A percentile compares a stretch with the other conserved stretches of the same genome.
Evolutionary conservation across 306 rosid species (phyloP).

Genomic region (Trifolium dubium): DNA sequence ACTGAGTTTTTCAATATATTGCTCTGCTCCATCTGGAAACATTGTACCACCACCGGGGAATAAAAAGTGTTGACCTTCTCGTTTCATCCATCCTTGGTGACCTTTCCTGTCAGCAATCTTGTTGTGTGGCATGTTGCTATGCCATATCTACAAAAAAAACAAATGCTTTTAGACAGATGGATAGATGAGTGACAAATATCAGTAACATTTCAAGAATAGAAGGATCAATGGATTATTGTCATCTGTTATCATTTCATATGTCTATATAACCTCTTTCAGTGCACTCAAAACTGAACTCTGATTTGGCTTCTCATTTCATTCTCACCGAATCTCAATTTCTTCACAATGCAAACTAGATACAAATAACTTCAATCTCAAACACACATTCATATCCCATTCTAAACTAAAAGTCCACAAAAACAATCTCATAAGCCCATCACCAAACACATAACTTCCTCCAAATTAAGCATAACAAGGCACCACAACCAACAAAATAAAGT

Average conservation of each 20-base stretch:
- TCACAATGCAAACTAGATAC: neutral
- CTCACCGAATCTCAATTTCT: slow-evolving; percentile 16
- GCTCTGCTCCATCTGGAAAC: slow-evolving; percentile 96
- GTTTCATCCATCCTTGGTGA: slow-evolving; percentile 98
- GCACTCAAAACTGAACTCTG: neutral
- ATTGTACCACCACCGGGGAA: slow-evolving; percentile 99
- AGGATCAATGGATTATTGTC: neutral
- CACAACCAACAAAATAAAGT: neutral
- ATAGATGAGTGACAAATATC: slow-evolving; percentile 7
- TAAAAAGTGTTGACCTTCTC: slow-evolving; percentile 79
- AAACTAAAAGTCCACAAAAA: slow-evolving; percentile 3
- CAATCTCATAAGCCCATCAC: neutral
- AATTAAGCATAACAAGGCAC: slow-evolving; percentile 3
- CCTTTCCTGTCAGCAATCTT: slow-evolving; percentile 98
- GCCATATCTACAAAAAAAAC: slow-evolving; percentile 78
- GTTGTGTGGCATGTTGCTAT: slow-evolving; percentile 89
- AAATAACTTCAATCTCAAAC: neutral
- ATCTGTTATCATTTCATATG: slow-evolving; percentile 1
- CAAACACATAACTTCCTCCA: neutral
- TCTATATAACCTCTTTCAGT: slow-evolving; percentile 16
- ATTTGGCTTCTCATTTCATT: neutral
- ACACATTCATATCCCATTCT: neutral
- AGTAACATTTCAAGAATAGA: neutral
- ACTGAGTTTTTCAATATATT: slow-evolving; percentile 86
- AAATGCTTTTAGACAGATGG: slow-evolving; percentile 33